Base-by-base conservation (phyloP, 257 asterid species). In the Nicotiana sylvestris region DNA sequence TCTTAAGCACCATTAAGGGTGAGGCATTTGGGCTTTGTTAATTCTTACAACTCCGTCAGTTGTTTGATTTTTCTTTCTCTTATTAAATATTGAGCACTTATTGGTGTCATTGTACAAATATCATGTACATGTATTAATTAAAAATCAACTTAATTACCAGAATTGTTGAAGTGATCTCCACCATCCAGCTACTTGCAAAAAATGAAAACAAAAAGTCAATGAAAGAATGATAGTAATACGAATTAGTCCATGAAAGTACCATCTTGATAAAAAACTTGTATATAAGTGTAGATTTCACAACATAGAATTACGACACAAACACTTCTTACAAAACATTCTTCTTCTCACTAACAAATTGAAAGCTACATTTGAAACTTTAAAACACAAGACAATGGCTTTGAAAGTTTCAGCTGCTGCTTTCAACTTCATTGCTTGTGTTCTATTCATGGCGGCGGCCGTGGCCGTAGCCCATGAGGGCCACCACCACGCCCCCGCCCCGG, bases 121-220 rank as follows among this genome's bases (percentile, higher is more conserved):
- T 25, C 37, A 72, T 27, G 27, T 49, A 49, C 43, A 27, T 74
- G 62, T 49, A 49, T 27, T 49, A 49, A 74, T 27, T 74, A 25
- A 74, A 74, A 49, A 27, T 13, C 16, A 49, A 74, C 12, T 74
- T 30, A 35, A 35, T 35, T 35, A 33, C 29, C 11, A 27, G 9
- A 74, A 74, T 49, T 46, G 39, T 49, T 74, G 80, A 74, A 74
- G 27, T 74, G 80, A 27, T 49, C 80, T 74, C 80, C 62, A 74
- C 27, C 80, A 74, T 74, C 80, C 15, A 49, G 27, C 62, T 25
- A 49, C 61, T 74, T 49, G 25, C 79, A 10, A 21, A 15, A 33
- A 9, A 18, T 7, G 10, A 68, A 37, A 68, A 18, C 0, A 2
- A 21, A 43, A 70, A 70, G 58, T 70, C 78, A 70, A 70, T 70